Evolutionary conservation across 805 yeast species (phyloP), one percentile per base, ranked within the genome.

Genomic region (Grigorovia humatica): DNA sequence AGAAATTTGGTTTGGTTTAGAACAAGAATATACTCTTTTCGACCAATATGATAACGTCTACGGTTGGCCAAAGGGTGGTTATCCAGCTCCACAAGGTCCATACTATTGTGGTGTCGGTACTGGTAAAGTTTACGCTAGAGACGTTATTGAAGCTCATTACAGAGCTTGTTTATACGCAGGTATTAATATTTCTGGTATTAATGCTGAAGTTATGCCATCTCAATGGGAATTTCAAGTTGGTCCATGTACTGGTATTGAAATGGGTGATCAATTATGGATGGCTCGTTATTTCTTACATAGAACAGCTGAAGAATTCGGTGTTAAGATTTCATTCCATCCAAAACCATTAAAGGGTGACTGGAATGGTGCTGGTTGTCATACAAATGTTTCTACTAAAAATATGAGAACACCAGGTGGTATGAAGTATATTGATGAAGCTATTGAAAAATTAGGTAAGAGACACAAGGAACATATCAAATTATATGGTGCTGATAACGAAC

Each of bases 141-240:
- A 93, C 70, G 89, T 91, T 52, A 89, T 93, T 64, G 99, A 91
- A 79, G 98, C 99, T 54, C 99, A 91, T 78, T 93, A 93, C 85
- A 84, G 93, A 72, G 99, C 99, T 56, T 90, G 97, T 78, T 77
- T 91, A 58, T 85, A 87, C 70, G 84, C 98, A 58, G 98, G 98
- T 68, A 72, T 91, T 64, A 76, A 78, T 69, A 83, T 91, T 61
- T 85, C 96, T 50, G 99, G 99, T 78, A 90, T 93, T 72, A 91
- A 93, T 73, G 99, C 98, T 63, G 99, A 91, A 79, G 99, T 91
- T 59, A 93, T 91, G 98, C 99, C 99, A 55, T 89, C 97, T 55
- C 99, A 91, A 80, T 91, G 99, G 99, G 99, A 91, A 78, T 91
- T 87, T 87, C 99, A 91, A 80, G 98, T 91, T 61, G 99, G 99